phyloP scores from a whole-genome alignment of 2,329 filamentous ascomycete species.

The Pseudocercospora crystallina region DNA sequence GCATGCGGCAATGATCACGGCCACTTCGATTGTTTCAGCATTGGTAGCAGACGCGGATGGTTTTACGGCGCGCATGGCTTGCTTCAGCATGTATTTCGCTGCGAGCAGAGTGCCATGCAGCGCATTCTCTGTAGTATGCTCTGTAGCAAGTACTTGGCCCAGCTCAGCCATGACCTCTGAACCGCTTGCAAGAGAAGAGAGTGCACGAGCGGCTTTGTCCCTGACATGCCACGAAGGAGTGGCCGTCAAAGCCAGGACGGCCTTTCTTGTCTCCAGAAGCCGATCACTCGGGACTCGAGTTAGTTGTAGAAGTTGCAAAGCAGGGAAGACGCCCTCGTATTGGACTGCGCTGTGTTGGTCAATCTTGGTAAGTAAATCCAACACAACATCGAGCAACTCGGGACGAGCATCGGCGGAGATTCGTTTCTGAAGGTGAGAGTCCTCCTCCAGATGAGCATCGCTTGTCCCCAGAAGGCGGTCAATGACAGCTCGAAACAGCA shows the following conservation, averaged over 20 bases:
- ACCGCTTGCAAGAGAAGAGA: slow-evolving; percentile 42
- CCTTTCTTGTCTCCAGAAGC: slow-evolving; percentile 55
- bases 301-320: slow-evolving; percentile 75
- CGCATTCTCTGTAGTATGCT: slow-evolving; percentile 26
- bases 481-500: slow-evolving; percentile 83
- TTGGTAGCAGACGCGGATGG: not conserved
- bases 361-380: slow-evolving; percentile 54
- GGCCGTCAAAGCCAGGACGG: slow-evolving; percentile 63
- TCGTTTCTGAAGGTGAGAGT: slow-evolving; percentile 48
- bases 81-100: slow-evolving; percentile 24
- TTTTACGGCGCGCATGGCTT: slow-evolving; percentile 5
- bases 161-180: slow-evolving; percentile 6
- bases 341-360: slow-evolving; percentile 12
- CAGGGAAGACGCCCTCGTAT: slow-evolving; percentile 74
- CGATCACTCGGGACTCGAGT: slow-evolving; percentile 63
- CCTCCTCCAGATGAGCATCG: slow-evolving; percentile 61
- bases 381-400: slow-evolving; percentile 62
- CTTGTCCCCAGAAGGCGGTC: slow-evolving; percentile 75
- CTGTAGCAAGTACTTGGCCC: slow-evolving; percentile 11
- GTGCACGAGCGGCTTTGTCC: slow-evolving; percentile 74
- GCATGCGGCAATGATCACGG: not conserved
- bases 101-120: slow-evolving; percentile 36
- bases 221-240: slow-evolving; percentile 78
- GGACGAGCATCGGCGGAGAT: slow-evolving; percentile 71
- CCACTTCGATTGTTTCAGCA: slow-evolving; percentile 7